Conservation (phyloP, 2,329 filamentous ascomycete species). For the Immersiporthe knoxdaviesiana region DNA sequence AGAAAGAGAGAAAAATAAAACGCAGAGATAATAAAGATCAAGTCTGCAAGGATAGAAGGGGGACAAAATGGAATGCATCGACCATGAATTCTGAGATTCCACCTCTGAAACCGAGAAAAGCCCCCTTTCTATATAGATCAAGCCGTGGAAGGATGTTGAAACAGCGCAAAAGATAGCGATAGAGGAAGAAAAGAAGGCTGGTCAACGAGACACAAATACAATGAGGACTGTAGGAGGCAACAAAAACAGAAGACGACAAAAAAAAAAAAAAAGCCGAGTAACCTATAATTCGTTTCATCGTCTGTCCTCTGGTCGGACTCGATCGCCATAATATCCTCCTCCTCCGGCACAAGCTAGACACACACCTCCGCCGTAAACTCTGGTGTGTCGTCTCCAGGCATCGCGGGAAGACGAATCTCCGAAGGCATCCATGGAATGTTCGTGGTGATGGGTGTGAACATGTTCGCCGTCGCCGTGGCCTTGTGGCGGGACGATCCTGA, state of each 20-base stretch:
- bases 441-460: conserved; percentile 47
- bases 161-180: not conserved
- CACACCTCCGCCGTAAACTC: conserved; percentile 61
- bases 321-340: conserved; percentile 38
- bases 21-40: not conserved
- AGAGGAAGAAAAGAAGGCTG: not conserved
- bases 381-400: conserved; percentile 61
- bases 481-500: conserved; percentile 26
- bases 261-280: not conserved
- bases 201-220: too few species aligned
- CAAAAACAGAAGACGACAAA: too few species aligned
- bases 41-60: not conserved
- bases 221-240: not conserved
- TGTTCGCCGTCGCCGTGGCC: conserved; percentile 37
- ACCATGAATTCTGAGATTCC: not conserved
- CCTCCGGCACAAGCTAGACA: conserved; percentile 58
- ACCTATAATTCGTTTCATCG: not conserved
- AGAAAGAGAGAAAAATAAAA: not conserved
- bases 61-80: too few species aligned
- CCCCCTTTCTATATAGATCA: not conserved
- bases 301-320: conserved; percentile 17
- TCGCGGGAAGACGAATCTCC: conserved; percentile 48
- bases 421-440: conserved; percentile 54
- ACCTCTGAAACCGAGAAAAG: not conserved
- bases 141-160: not conserved